Evolutionary conservation across 2,329 filamentous ascomycete genomes (phyloP).

Genomic region (Apiospora rasikravindrae): DNA sequence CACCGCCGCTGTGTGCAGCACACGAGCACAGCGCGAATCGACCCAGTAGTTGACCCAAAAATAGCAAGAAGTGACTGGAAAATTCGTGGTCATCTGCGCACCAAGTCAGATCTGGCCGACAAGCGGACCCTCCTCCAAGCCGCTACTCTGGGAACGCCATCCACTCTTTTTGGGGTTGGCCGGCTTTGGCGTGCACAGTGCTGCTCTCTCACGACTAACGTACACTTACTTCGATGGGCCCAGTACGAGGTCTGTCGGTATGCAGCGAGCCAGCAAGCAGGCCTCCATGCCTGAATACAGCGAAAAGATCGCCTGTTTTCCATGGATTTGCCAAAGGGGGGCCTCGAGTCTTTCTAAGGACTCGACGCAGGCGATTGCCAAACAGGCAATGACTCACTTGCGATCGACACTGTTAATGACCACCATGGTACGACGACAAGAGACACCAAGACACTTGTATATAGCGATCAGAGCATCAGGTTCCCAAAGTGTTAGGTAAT

Average conservation of each 20-base stretch:
- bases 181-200: not conserved
- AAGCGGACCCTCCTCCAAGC: conserved; percentile 2
- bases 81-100: not conserved
- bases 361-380: not conserved
- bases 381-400: not conserved
- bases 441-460: not conserved
- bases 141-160: not conserved
- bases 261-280: not conserved
- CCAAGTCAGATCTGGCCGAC: not conserved
- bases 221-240: not conserved
- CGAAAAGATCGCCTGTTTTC: not conserved
- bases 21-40: not conserved
- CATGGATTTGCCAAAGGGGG: not conserved
- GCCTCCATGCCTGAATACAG: not conserved
- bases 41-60: not conserved
- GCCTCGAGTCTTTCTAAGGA: not conserved
- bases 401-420: not conserved
- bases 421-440: conserved; percentile 2
- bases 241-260: not conserved
- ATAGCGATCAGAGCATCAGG: conserved; percentile 1
- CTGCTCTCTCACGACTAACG: not conserved
- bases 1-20: not conserved
- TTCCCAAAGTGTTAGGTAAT: conserved; percentile 13
- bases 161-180: conserved; percentile 1
- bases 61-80: not conserved